Base-by-base conservation (phyloP, 140 eudicot genomes). In the Flaveria floridana region DNA sequence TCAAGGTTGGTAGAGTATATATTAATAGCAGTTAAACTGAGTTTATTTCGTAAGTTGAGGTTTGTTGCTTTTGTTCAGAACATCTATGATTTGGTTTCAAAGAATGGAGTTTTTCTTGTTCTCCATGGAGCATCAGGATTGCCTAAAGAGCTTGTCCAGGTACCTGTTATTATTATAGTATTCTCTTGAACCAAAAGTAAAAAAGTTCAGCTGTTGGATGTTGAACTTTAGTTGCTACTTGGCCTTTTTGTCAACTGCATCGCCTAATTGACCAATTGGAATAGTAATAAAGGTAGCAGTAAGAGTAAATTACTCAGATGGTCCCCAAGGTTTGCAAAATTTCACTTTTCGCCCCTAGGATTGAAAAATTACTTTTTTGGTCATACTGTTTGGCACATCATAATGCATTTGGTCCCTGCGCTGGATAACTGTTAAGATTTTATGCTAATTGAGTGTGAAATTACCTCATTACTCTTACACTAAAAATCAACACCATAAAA, bases 61-160 rank as follows among this genome's bases (percentile, higher is more conserved):
- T 44, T 65, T 57, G 55, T 47, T 23, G 50, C 11, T 50, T 80
- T 76, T 68, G 53, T 70, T 42, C 87, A 94, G 99, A 87, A 78
- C 68, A 86, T 94, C n/a, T 86, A 89, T 58, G 84, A 78, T 11
- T 80, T 94, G 77, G 76, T 85, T 73, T 88, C 91, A 56, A 80
- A 78, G 76, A 88, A 81, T 75, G 97, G 95, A 47, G 95, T 94
- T 52, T 79, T 72, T 74, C 89, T 94, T 15, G 99, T 94, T 64
- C 97, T 94, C 79, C 99, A 94, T 66, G 99, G 97, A 28, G 99
- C 99, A 65, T 94, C 99, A 14, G 99, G 99, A 76, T 80, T 94
- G 79, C 85, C 89, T 7, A 80, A 81, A 83, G 88, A 94, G 79
- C 88, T 94, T 16, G 75, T 94, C 76, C 84, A 88, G 96, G 99